phyloP scores from a whole-genome alignment of 768 basidiomycete genomes.

The Podaxis pistillaris region DNA sequence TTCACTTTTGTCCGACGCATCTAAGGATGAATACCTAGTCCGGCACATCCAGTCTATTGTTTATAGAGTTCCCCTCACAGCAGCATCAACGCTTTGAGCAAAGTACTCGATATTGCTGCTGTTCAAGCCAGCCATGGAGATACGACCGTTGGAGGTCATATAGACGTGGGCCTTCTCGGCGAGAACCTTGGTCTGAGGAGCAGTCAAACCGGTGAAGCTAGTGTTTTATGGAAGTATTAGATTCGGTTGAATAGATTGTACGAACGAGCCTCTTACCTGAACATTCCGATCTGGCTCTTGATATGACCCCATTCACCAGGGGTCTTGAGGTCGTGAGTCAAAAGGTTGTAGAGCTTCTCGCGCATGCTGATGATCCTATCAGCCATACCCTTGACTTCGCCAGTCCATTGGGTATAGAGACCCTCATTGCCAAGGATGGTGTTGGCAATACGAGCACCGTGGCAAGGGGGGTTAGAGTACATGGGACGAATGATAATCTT shows the following conservation, averaged over 20 bases:
- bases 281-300: constrained; percentile 96
- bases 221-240: constrained; percentile 2
- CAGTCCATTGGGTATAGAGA: constrained; percentile 86
- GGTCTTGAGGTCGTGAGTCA: constrained; percentile 79
- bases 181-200: constrained; percentile 75
- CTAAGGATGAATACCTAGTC: neutral
- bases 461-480: constrained; percentile 96
- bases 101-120: constrained; percentile 84
- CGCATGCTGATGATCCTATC: constrained; percentile 93
- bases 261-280: constrained; percentile 61
- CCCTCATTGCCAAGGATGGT: constrained; percentile 74
- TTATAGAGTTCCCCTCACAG: constrained; percentile 76
- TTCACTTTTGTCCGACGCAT: constrained; percentile 8
- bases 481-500: constrained; percentile 95
- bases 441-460: constrained; percentile 85
- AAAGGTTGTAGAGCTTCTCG: constrained; percentile 72
- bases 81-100: constrained; percentile 80
- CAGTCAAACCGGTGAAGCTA: constrained; percentile 85
- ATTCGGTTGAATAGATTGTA: neutral
- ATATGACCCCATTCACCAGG: constrained; percentile 96
- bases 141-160: constrained; percentile 92
- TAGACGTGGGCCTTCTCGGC: constrained; percentile 90
- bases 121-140: constrained; percentile 94
- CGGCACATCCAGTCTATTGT: neutral
- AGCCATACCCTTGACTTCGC: constrained; percentile 94